Evolutionary conservation across 2,329 filamentous ascomycete species (phyloP).

Genomic region (Pseudogymnoascus verrucosus): DNA sequence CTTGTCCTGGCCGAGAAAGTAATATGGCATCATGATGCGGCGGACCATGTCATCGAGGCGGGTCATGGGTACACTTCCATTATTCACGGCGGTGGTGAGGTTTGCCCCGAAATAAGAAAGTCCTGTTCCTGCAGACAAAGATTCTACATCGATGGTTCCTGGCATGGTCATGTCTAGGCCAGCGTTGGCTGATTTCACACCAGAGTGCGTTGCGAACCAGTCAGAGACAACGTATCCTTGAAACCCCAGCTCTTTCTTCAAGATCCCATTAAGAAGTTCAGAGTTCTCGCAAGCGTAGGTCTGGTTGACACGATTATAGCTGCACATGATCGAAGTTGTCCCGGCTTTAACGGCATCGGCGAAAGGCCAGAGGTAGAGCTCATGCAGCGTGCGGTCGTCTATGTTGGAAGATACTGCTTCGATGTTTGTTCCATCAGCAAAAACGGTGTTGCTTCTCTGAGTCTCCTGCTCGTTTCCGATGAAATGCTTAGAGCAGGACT

Average conservation of each 20-base stretch:
- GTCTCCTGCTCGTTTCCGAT: conserved; percentile 28
- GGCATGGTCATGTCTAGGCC: conserved; percentile 41
- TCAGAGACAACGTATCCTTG: conserved; percentile 39
- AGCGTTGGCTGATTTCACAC: conserved; percentile 32
- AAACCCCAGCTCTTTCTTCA: conserved; percentile 45
- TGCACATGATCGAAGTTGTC: conserved; percentile 72
- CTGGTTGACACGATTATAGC: conserved; percentile 54
- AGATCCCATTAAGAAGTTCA: conserved; percentile 35
- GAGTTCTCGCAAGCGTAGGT: conserved; percentile 42
- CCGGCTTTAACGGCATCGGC: conserved; percentile 53
- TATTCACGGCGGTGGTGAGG: conserved; percentile 44
- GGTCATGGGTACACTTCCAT: conserved; percentile 57
- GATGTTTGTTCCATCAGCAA: conserved; percentile 25
- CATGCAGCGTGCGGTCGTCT: conserved; percentile 49
- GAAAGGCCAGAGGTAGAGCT: conserved; percentile 50
- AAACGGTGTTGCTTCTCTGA: conserved; percentile 39
- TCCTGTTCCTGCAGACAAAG: background rate
- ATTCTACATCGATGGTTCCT: conserved; percentile 18
- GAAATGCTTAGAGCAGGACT: conserved; percentile 51
- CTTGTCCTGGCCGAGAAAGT: conserved; percentile 40
- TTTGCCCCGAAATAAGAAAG: conserved; percentile 15
- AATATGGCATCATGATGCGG: conserved; percentile 50
- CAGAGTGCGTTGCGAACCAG: conserved; percentile 37
- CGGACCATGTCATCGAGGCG: conserved; percentile 59
- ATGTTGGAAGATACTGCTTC: conserved; percentile 30